Conservation (phyloP, 768 basidiomycete genomes). For the Trametes elegans region DNA sequence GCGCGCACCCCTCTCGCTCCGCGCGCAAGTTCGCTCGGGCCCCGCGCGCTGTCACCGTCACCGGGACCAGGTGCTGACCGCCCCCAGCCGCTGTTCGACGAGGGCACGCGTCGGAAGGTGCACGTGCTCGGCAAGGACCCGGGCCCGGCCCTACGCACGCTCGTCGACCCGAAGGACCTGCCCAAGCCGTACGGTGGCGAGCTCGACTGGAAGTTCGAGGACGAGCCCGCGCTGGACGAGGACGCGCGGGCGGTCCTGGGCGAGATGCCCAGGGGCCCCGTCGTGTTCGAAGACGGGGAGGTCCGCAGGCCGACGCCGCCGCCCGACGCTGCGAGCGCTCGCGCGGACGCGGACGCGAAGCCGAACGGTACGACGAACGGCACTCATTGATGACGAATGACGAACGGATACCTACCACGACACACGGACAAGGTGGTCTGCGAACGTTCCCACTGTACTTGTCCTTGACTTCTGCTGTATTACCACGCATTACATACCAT, state of each 20-base stretch:
- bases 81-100: conserved; percentile 71
- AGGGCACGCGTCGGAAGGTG: conserved; percentile 74
- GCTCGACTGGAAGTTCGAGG: conserved; percentile 67
- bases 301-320: conserved; percentile 29
- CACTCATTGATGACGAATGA: no score
- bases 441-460: background rate
- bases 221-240: conserved; percentile 64
- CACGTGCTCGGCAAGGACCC: conserved; percentile 67
- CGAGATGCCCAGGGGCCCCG: conserved; percentile 55
- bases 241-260: conserved; percentile 45
- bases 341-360: no score
- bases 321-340: background rate
- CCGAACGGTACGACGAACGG: no score
- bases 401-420: no score
- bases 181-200: conserved; percentile 75
- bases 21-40: no score
- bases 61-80: background rate
- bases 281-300: conserved; percentile 46
- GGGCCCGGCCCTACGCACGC: conserved; percentile 46
- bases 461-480: background rate
- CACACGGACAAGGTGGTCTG: no score
- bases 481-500: background rate
- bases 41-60: no score
- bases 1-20: no score
- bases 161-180: conserved; percentile 49